These are phyloP conservation scores for Hansfordia pulvinata DNA, from an alignment of 2,329 filamentous ascomycete species.

Conservation along the genomic window DNA sequence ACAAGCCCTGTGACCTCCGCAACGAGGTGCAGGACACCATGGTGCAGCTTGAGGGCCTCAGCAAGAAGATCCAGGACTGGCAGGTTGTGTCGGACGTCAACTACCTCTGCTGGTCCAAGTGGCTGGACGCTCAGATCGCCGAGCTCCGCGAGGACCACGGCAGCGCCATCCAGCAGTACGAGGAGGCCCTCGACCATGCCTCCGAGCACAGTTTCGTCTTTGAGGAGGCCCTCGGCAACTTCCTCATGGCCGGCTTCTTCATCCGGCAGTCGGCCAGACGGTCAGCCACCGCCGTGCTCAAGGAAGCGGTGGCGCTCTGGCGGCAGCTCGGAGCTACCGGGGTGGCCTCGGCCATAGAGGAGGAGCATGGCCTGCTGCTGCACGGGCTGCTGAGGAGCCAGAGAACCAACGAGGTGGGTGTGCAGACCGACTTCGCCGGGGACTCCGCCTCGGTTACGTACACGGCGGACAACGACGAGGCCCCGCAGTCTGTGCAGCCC, in stretches of 20 bases:
- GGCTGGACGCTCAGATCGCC: slow-evolving; percentile 54
- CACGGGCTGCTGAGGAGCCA: slow-evolving; percentile 45
- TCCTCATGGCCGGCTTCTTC: slow-evolving; percentile 61
- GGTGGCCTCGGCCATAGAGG: slow-evolving; percentile 53
- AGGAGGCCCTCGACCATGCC: slow-evolving; percentile 59
- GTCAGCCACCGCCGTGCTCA: slow-evolving; percentile 54
- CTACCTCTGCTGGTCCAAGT: slow-evolving; percentile 54
- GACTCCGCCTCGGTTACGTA: slow-evolving; percentile 40
- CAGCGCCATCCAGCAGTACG: slow-evolving; percentile 48
- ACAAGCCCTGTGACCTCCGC: slow-evolving; percentile 25
- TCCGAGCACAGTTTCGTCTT: slow-evolving; percentile 52
- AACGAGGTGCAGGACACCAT: slow-evolving; percentile 33
- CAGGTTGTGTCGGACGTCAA: slow-evolving; percentile 53
- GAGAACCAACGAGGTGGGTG: slow-evolving; percentile 45
- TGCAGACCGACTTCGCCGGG: slow-evolving; percentile 59
- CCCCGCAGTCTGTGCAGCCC: slow-evolving; percentile 26
- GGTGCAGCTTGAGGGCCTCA: slow-evolving; percentile 36
- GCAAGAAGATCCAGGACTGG: slow-evolving; percentile 50
- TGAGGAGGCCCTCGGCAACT: slow-evolving; percentile 61
- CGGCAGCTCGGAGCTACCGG: slow-evolving; percentile 56
- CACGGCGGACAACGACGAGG: slow-evolving; percentile 26
- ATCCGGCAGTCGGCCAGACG: slow-evolving; percentile 50
- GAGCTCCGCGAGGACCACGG: slow-evolving; percentile 47
- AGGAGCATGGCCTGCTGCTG: slow-evolving; percentile 54
- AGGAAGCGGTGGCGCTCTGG: slow-evolving; percentile 55